phyloP scores from a whole-genome alignment of 768 basidiomycete genomes.

The Cantharellus cinnabarinus region DNA sequence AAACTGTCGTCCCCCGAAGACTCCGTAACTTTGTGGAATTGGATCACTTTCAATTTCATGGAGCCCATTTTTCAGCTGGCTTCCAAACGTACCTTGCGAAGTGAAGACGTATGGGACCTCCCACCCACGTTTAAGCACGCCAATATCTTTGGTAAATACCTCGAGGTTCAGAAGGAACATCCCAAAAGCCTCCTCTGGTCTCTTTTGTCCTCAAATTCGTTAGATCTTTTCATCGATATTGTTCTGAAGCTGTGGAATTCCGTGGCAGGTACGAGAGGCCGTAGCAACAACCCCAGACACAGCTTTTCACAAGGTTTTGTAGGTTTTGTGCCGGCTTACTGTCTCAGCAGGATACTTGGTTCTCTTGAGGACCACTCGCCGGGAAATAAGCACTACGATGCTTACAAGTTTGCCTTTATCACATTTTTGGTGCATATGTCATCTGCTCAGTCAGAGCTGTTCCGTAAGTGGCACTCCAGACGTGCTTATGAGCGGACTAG shows the following conservation, averaged over 20 bases:
- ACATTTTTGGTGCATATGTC: slow-evolving; percentile 43
- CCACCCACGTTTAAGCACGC: slow-evolving; percentile 50
- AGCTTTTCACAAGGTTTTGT: background rate
- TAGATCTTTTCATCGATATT: slow-evolving; percentile 44
- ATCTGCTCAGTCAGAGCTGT: slow-evolving; percentile 44
- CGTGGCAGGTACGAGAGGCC: slow-evolving; percentile 18
- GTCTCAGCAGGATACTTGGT: slow-evolving; percentile 37
- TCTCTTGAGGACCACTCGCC: slow-evolving; percentile 25
- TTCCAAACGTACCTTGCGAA: slow-evolving; percentile 23
- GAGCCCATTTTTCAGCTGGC: slow-evolving; percentile 38
- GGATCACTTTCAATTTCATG: slow-evolving; percentile 44
- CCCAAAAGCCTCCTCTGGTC: slow-evolving; percentile 37
- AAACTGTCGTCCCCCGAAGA: slow-evolving; percentile 38
- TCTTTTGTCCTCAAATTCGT: slow-evolving; percentile 42
- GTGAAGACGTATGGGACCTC: slow-evolving; percentile 36
- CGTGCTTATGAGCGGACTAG: slow-evolving; percentile 52
- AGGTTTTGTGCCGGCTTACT: slow-evolving; percentile 51
- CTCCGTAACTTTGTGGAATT: slow-evolving; percentile 39
- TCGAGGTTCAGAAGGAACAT: slow-evolving; percentile 20
- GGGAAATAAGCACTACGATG: slow-evolving; percentile 10
- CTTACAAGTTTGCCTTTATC: slow-evolving; percentile 38
- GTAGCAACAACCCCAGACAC: no score
- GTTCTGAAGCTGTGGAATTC: slow-evolving; percentile 40
- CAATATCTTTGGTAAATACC: slow-evolving; percentile 42
- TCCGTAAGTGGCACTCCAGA: slow-evolving; percentile 41